A percentile compares a stretch with the other conserved stretches of the same genome.
Conservation (phyloP, 1,284 basidiomycete species). For the Cerrena zonata region DNA sequence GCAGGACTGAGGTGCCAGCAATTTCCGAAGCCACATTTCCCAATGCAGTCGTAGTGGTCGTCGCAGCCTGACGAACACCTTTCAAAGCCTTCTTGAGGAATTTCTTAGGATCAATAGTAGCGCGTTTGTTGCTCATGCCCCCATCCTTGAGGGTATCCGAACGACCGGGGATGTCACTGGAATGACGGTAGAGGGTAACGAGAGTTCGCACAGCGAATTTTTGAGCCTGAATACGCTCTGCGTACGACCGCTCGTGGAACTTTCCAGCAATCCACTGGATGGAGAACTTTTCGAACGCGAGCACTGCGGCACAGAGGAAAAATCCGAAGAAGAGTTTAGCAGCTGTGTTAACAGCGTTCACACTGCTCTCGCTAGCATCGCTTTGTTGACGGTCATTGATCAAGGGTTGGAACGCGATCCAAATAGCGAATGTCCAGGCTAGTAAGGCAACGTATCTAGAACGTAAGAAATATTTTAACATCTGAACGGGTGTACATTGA, state of each 20-base stretch:
- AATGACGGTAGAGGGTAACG: slow-evolving; percentile 75
- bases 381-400: slow-evolving; percentile 44
- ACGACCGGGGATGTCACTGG: slow-evolving; percentile 65
- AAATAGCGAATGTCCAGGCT: slow-evolving; percentile 62
- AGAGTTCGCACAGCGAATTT: slow-evolving; percentile 75
- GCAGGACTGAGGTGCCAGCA: slow-evolving; percentile 72
- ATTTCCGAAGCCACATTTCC: slow-evolving; percentile 75
- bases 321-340: slow-evolving; percentile 71
- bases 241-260: slow-evolving; percentile 75
- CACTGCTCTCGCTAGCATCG: slow-evolving; percentile 16
- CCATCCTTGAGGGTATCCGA: slow-evolving; percentile 57
- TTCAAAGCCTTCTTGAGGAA: slow-evolving; percentile 70
- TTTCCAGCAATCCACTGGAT: slow-evolving; percentile 83
- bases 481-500: neutral
- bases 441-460: slow-evolving; percentile 68
- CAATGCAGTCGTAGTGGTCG: slow-evolving; percentile 77
- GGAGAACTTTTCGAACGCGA: slow-evolving; percentile 79
- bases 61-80: slow-evolving; percentile 67
- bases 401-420: slow-evolving; percentile 66
- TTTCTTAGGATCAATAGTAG: slow-evolving; percentile 46
- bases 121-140: slow-evolving; percentile 31
- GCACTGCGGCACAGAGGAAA: slow-evolving; percentile 65
- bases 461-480: neutral
- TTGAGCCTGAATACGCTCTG: slow-evolving; percentile 79
- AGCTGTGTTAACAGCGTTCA: slow-evolving; percentile 42